Conservation (phyloP, 31 red algal species). For the Odonthalia washingtoniensis region DNA sequence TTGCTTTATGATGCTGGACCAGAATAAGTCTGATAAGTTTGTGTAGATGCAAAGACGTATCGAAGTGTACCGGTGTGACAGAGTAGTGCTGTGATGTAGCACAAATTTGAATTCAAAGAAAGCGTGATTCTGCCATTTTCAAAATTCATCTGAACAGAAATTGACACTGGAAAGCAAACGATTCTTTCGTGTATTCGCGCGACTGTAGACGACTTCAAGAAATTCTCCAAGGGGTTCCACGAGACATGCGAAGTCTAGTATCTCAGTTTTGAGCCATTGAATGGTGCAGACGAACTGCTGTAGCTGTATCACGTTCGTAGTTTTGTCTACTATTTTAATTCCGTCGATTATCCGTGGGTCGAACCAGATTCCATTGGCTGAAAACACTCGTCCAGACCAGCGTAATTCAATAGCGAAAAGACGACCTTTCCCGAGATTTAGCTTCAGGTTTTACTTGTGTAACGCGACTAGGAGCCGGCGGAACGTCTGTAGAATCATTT, state of each 20-base stretch:
- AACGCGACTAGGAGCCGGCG: not conserved
- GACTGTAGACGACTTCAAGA: not conserved
- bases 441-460: not conserved
- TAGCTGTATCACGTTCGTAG: not conserved
- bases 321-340: not conserved
- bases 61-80: not conserved
- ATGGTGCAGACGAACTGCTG: not conserved
- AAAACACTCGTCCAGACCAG: not conserved
- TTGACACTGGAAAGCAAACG: too few species aligned
- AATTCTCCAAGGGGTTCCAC: not conserved
- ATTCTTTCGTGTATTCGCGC: too few species aligned
- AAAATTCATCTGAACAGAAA: too few species aligned
- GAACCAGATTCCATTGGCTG: not conserved
- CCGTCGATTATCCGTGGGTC: not conserved
- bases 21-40: constrained; percentile 4
- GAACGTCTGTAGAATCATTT: not conserved
- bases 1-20: constrained; percentile 3
- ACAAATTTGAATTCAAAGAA: not conserved
- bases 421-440: not conserved
- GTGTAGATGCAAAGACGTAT: not conserved
- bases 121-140: not conserved
- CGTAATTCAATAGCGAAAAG: not conserved
- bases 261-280: not conserved
- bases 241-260: not conserved
- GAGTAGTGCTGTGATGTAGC: not conserved